Evolutionary conservation across 78 protist genomes (phyloP), one percentile per base, ranked within the genome.

Genomic region (Reticulomyxa filosa): DNA sequence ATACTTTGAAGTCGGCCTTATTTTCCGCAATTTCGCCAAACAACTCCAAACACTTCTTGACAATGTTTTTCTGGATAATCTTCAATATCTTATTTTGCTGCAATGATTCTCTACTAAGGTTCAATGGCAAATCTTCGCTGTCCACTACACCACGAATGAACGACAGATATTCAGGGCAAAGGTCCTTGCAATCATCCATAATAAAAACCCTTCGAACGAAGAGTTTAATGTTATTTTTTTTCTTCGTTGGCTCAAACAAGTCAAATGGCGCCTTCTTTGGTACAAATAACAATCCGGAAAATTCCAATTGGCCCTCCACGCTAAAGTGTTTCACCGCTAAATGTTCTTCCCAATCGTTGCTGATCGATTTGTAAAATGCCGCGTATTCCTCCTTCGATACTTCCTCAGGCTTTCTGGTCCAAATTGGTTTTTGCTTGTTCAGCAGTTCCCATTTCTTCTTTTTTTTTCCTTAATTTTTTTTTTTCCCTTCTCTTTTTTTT

Each of bases 51-150:
- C 82, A 74, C 81, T 91, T 92, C 93, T 89, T 93, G 72, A 93
- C 93, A 37, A 97, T 20, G 77, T 93, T 90, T 90, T 90, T 89
- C 67, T 82, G 81, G 82, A 97, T 94, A 66, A 89, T 94, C 79
- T 87, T 90, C 65, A 97, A 83, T 73, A 91, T 86, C 85, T 85
- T 85, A 87, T 80, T 80, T 78, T 90, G 96, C 84, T 97, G 99
- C 64, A 97, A 91, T 57, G 75, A 88, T 85, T 97, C 99, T 62
- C 99, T 95, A n/a, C 98, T 90, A 38, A 97, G 90, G 94, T 93
- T 94, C 61, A 97, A 82, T 42, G 99, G 98, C 13, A 97, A 82
- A 67, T 97, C 99, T 79, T 94, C 98, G 29, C 89, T 80, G 79
- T 97, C 99, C 56, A 97, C 98, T 63, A 97, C 79, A 23, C 99